Evolutionary conservation across 2,329 filamentous ascomycete species (phyloP), one percentile per base, ranked within the genome.

Genomic region (Periconia sp.): DNA sequence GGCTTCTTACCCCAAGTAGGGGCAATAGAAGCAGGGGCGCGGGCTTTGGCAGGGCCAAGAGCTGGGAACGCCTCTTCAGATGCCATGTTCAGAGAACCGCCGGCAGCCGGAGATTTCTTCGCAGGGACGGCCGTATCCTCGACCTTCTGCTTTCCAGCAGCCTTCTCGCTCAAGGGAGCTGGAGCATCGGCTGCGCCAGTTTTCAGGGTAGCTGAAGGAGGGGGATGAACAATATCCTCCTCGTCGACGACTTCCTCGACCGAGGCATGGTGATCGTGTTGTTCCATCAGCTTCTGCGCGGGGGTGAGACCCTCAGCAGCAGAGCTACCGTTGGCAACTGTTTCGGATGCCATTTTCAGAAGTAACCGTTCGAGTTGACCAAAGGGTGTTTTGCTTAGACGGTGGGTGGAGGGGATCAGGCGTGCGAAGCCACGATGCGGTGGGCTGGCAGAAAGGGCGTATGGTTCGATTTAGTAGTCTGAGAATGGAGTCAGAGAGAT

Each of bases 61-160:
- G 92, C 86, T n/a, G 94, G 94, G 79, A 99, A 99, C 46, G 89
- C 78, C 72, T 97, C 92, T 65, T 95, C 88, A 13, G 89, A 95
- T 63, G 89, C 82, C 15, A 89, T 92, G 70, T 97, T 89, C 49
- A 96, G 75, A 38, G 78, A 50, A n/a, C n/a, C n/a, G n/a, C n/a
- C n/a, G 23, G 56, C 47, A 49, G 54, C 63, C 36, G 54, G 51
- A 21, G 61, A 55, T 31, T 65, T 59, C 37, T 68, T 71, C 22
- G 71, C 50, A 5, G 64, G 46, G 30, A 68, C 54, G 31, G 64
- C 66, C 2, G 74, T 68, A 23, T 78, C 70, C 42, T 81, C 76
- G 24, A 77, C 78, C 67, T 85, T 86, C 66, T 87, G 83, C 76
- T 89, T 90, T 39, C 81, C 83, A 31, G 82, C 81, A 48, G 83